Evolutionary conservation across 768 basidiomycete genomes (phyloP), one percentile per base, ranked within the genome.

Genomic region (Erythrobasidium yunnanense): DNA sequence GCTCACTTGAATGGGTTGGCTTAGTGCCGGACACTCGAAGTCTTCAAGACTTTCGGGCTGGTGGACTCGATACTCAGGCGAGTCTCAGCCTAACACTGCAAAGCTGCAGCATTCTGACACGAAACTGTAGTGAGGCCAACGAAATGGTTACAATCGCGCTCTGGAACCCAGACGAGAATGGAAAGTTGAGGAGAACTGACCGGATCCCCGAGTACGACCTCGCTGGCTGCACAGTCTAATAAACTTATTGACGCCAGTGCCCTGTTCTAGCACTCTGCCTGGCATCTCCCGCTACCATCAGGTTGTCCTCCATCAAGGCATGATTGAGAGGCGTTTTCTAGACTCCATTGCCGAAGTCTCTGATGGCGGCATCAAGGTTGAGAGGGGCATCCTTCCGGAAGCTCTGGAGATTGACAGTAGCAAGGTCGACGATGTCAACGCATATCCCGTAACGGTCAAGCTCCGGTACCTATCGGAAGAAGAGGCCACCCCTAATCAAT

Each of bases 331-430:
- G 13, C 55, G 51, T 49, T 66, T 73, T 67, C 45, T 70, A 1
- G 67, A 56, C 30, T 62, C 46, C 4, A 66, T 63, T 57, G 23
- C 29, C 8, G 25, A 69, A 62, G 67, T 70, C 35, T 71, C 71
- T 11, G 45, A 67, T 0, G 71, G 68, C 2, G 58, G 58, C 11
- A 55, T 75, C 50, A 29, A 53, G 2, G 71, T 74, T 3, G 74
- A 76, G 53, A 71, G 74, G 8, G 68, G 71, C n/a, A 66, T 73
- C 42, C 65, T 75, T 0, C 75, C 75, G 4, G 71, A 71, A 34
- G 27, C 60, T 5, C 69, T 76, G 49, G 55, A 57, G 17, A 67
- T 76, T 18, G 74, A 76, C 70, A 68, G 69, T 35, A 57, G 63
- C 5, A 51, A 70, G 52, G 54, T 74, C 20, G 51, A 22, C 33